Conservation (phyloP, 1,139 yeast species). For the Pichia norvegensis region DNA sequence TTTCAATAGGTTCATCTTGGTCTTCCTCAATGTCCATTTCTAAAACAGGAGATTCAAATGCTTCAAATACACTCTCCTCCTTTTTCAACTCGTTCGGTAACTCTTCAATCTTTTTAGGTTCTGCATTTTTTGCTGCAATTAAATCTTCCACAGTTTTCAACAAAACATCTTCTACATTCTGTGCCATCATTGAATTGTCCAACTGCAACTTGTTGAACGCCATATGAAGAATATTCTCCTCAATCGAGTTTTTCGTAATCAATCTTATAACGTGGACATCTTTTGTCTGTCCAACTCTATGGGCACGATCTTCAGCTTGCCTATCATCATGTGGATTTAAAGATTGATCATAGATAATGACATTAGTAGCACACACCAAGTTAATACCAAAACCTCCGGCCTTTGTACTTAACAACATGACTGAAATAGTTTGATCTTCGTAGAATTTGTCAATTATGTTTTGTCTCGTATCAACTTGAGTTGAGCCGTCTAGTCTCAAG, state of each 20-base stretch:
- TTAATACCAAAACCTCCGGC: conserved; percentile 99
- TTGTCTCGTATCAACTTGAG: conserved; percentile 89
- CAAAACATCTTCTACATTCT: conserved; percentile 44
- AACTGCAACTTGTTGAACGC: conserved; percentile 88
- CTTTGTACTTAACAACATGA: conserved; percentile 81
- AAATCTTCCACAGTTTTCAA: conserved; percentile 47
- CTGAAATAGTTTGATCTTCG: conserved; percentile 74
- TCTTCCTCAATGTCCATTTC: conserved; percentile 7
- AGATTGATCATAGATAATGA: conserved; percentile 84
- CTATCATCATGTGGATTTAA: conserved; percentile 97
- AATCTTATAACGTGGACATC: conserved; percentile 92
- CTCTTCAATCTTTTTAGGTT: not conserved
- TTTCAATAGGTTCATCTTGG: not conserved
- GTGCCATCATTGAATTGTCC: conserved; percentile 61
- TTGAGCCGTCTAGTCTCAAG: conserved; percentile 84
- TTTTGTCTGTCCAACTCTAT: conserved; percentile 93
- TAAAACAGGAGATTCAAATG: conserved; percentile 8
- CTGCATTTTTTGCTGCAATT: conserved; percentile 26
- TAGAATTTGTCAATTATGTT: conserved; percentile 84
- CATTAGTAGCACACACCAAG: conserved; percentile 90
- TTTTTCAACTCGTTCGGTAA: not conserved
- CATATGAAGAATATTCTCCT: conserved; percentile 76
- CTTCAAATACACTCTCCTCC: conserved; percentile 11
- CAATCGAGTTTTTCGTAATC: conserved; percentile 71
- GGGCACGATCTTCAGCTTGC: conserved; percentile 98